Evolutionary conservation across 164 flowering plant genomes (phyloP), one percentile per base, ranked within the genome.

Genomic region (Vitis rupestris): DNA sequence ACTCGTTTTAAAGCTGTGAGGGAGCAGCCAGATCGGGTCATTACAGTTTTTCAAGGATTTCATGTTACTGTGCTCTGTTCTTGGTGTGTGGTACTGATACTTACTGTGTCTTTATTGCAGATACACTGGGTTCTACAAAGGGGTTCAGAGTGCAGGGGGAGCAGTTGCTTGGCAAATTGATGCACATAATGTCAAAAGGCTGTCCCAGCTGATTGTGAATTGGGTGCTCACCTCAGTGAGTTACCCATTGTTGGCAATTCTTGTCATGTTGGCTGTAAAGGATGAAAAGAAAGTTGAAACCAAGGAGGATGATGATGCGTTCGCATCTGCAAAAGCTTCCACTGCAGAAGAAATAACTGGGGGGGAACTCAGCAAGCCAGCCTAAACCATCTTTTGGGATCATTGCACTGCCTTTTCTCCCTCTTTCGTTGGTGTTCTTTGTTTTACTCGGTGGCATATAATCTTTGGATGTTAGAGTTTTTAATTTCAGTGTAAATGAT

Each of bases 121-220:
- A 81, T 94, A 92, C 72, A 74, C 67, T 64, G 98, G 98, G 47
- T 92, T 92, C 76, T 94, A 92, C 66, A 94, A 92, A 75, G 99
- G 99, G 69, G 84, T 94, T 69, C 98, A 94, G 77, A 94, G 97
- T 70, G 98, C 97, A 52, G 97, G 98, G 48, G 97, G 82, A 3
- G 98, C 97, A 10, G 95, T 89, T 51, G 93, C 99, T n/a, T 92
- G 97, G 97, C 99, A 92, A 81, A 71, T 90, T 4, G 99, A 91
- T 63, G 61, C 78, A 47, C 86, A 78, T 66, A 80, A 85, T 8
- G 85, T 84, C 30, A 74, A 97, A 10, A 77, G 78, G 52, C 44
- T 88, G 50, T 62, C 75, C 11, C 88, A 92, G 75, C 68, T 94
- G 69, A 73, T 88, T 53, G 75, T 83, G 19, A 94, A 94, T 70